Percentiles rank a stretch among this genome's conserved stretches.
Evolutionary conservation across 495 filamentous ascomycete genomes (phyloP).

Genomic region (Penicillium flavigenum): DNA sequence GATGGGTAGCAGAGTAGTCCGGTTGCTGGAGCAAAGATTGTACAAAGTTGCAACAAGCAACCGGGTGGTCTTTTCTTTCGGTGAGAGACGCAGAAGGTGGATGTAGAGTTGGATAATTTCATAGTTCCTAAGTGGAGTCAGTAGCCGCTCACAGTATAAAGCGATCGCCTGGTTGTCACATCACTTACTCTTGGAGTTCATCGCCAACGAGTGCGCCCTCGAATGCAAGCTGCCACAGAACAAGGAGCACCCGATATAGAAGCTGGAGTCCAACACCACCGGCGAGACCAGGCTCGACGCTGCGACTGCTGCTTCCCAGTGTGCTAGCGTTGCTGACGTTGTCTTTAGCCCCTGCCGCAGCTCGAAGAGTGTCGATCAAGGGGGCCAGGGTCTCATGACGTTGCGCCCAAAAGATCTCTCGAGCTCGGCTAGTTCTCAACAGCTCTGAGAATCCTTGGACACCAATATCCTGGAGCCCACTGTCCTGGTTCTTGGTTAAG

Average conservation of each 20-base stretch:
- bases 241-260: constrained; percentile 89
- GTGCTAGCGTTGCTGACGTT: constrained; percentile 69
- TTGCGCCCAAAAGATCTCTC: constrained; percentile 85
- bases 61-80: constrained; percentile 96
- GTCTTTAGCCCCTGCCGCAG: constrained; percentile 72
- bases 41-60: constrained; percentile 83
- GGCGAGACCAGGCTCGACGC: constrained; percentile 62
- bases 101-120: constrained; percentile 89
- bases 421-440: constrained; percentile 70
- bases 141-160: constrained; percentile 7
- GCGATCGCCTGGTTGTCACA: neutral
- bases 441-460: constrained; percentile 88
- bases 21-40: constrained; percentile 78
- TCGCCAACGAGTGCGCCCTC: constrained; percentile 81
- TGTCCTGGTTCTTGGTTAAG: constrained; percentile 73
- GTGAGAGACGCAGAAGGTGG: constrained; percentile 83
- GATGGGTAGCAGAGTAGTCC: constrained; percentile 71
- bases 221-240: constrained; percentile 94
- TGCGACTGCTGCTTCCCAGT: constrained; percentile 60
- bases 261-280: constrained; percentile 90
- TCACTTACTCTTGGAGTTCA: constrained; percentile 74
- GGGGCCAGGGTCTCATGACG: constrained; percentile 79
- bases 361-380: constrained; percentile 76
- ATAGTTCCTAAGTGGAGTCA: constrained; percentile 62
- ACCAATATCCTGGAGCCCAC: constrained; percentile 91